Percentiles rank a stretch among this genome's conserved stretches.
Evolutionary conservation across 306 rosid genomes (phyloP).

Genomic region (Vigna mungo): DNA sequence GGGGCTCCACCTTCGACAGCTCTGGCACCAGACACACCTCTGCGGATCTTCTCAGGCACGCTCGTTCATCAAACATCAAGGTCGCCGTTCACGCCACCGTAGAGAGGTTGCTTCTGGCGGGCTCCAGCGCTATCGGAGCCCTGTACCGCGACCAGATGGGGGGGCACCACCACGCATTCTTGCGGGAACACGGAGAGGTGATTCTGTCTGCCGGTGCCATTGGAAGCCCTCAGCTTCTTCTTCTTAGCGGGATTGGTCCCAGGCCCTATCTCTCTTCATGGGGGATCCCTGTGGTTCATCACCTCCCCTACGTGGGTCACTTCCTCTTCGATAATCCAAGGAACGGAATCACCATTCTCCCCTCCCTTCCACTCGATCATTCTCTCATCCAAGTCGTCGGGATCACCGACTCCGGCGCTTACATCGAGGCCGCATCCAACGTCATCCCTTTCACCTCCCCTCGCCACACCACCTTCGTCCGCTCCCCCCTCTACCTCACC

Average conservation of each 20-base stretch:
- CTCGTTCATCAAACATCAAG: slow-evolving; percentile 51
- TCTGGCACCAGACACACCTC: slow-evolving; percentile 73
- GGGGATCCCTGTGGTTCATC: slow-evolving; percentile 80
- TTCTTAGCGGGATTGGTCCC: slow-evolving; percentile 85
- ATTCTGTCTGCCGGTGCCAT: slow-evolving; percentile 81
- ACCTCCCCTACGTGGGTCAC: slow-evolving; percentile 78
- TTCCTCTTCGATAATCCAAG: slow-evolving; percentile 86
- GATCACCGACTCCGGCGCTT: slow-evolving; percentile 75
- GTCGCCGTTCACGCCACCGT: slow-evolving; percentile 74
- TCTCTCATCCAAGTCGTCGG: slow-evolving; percentile 93
- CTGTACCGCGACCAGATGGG: slow-evolving; percentile 64
- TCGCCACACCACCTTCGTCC: slow-evolving; percentile 55
- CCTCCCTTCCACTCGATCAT: slow-evolving; percentile 75
- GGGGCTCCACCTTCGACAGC: slow-evolving; percentile 84
- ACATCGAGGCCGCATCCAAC: slow-evolving; percentile 84
- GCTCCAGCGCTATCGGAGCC: slow-evolving; percentile 61
- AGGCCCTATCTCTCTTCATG: slow-evolving; percentile 75
- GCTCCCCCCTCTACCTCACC: slow-evolving; percentile 63
- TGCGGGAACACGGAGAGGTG: slow-evolving; percentile 72
- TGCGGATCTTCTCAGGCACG: slow-evolving; percentile 69
- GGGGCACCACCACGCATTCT: slow-evolving; percentile 64
- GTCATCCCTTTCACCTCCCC: slow-evolving; percentile 68
- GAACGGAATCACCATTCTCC: slow-evolving; percentile 76
- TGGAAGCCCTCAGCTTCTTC: slow-evolving; percentile 89
- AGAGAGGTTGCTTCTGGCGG: slow-evolving; percentile 64